Base-by-base conservation (phyloP, 2,329 filamentous ascomycete genomes). In the Ceratocystis colombiana region DNA sequence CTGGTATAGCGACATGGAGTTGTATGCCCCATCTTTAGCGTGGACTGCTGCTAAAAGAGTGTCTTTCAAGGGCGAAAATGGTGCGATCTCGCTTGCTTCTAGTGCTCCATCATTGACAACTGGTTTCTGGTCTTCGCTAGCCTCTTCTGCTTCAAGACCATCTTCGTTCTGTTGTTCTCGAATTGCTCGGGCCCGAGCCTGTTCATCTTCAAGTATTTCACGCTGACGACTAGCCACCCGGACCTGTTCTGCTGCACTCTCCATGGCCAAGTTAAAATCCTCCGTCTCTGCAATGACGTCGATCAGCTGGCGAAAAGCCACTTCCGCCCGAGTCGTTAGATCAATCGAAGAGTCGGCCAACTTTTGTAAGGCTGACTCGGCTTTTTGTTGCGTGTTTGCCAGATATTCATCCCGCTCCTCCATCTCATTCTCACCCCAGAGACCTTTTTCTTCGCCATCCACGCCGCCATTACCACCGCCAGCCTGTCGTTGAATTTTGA, bases 211-310 rank as follows among this genome's bases (percentile, higher is more conserved):
- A 22, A 30, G 25, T 55, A 46, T 37, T 41, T 20, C 41, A 68
- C 55, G 69, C 53, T 70, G 68, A 66, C 71, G 0, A 70, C 69
- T 8, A 68, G 66, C 3, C 72, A 71, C 12, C 72, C 69, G 41
- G n/a, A 57, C 61, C 33, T 57, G 25, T 41, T 73, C 73, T 64
- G 73, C 71, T 50, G 79, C 71, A 10, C 73, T 75, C 1, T 70
- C 71, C 12, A 81, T 70, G 20, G 80, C 73, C 5, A 70, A 72
- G 48, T 71, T 72, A 62, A 81, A 76, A 66, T 85, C 82, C 68
- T 83, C 77, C 1, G 84, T 72, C 68, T 78, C 79, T 53, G 76
- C 77, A 65, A 75, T 76, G 63, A 75, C 71, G 70, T 85, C 83
- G 33, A 85, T 79, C 10, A 80, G 72, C 45, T 75, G 71, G 12